phyloP scores from a whole-genome alignment of 2,329 filamentous ascomycete species.

The Neoarthrinium moseri region DNA sequence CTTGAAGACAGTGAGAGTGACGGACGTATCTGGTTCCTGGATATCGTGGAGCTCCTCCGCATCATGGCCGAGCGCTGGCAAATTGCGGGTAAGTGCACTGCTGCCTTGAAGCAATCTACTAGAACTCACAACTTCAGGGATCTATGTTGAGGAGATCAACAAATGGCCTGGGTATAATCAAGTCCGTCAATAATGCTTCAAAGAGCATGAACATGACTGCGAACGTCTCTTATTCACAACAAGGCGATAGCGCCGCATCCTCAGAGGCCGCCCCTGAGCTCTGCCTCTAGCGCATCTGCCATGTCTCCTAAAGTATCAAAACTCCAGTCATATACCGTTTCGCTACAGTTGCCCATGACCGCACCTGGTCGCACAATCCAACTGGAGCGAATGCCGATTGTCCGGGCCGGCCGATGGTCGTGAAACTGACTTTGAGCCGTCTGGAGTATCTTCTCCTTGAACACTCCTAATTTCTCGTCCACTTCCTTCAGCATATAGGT shows the following conservation, averaged over 20 bases:
- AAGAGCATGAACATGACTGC: too few species aligned
- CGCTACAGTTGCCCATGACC: constrained; percentile 39
- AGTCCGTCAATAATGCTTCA: too few species aligned
- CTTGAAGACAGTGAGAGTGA: too few species aligned
- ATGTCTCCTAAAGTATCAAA: constrained; percentile 60
- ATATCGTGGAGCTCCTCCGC: too few species aligned
- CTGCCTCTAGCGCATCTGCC: constrained; percentile 51
- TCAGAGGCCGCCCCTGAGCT: neutral
- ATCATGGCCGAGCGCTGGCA: too few species aligned
- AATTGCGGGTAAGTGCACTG: too few species aligned
- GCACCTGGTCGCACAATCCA: constrained; percentile 53
- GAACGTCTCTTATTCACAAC: too few species aligned
- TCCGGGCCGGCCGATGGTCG: constrained; percentile 65
- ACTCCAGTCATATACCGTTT: constrained; percentile 47
- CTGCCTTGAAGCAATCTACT: too few species aligned
- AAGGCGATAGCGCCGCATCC: neutral
- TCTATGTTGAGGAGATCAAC: too few species aligned
- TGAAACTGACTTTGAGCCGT: constrained; percentile 67
- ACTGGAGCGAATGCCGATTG: constrained; percentile 53
- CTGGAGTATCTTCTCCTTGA: constrained; percentile 49
- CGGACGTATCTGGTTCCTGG: too few species aligned
- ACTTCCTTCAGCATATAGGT: constrained; percentile 59
- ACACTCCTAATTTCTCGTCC: constrained; percentile 51
- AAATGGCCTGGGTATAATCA: too few species aligned
- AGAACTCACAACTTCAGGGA: too few species aligned